A percentile compares a stretch with the other conserved stretches of the same genome.
Conservation (phyloP, 345 rosid genomes). For the Bruguiera parviflora region DNA sequence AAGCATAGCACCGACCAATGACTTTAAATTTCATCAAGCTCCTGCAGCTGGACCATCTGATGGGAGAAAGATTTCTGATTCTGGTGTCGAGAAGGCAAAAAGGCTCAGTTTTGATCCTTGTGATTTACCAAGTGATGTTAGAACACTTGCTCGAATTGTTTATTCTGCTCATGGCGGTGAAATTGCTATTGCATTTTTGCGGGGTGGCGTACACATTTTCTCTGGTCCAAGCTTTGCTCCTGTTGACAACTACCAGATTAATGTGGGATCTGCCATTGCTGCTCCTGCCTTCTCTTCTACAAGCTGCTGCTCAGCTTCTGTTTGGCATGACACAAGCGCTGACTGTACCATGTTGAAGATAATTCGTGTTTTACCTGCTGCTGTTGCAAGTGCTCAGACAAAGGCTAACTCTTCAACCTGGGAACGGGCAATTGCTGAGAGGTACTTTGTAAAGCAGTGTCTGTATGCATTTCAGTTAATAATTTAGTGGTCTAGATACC, state of each 20-base stretch:
- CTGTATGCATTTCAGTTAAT: neutral
- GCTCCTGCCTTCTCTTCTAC: conserved; percentile 99
- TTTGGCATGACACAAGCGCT: conserved; percentile 83
- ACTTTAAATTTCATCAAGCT: conserved; percentile 62
- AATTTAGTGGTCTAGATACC: neutral
- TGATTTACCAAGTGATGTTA: conserved; percentile 94
- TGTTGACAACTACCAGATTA: conserved; percentile 92
- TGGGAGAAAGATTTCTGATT: conserved; percentile 49
- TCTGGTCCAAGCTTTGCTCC: conserved; percentile 90
- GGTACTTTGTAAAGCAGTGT: conserved; percentile 39
- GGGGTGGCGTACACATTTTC: conserved; percentile 96
- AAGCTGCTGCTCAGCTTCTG: conserved; percentile 98
- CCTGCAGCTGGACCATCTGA: conserved; percentile 52
- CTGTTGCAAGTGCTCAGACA: conserved; percentile 69
- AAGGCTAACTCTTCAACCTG: conserved; percentile 78
- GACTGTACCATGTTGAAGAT: conserved; percentile 88
- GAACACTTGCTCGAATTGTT: conserved; percentile 89
- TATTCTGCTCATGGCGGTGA: conserved; percentile 99
- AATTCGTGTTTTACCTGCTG: conserved; percentile 95
- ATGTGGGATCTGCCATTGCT: conserved; percentile 94
- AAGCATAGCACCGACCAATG: conserved; percentile 87
- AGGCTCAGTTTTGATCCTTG: conserved; percentile 90
- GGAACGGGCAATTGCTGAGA: conserved; percentile 99
- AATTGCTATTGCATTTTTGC: conserved; percentile 89
- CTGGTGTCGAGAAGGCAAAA: conserved; percentile 53